Conservation (phyloP, 2,329 filamentous ascomycete genomes). For the Colletotrichum chrysophilum region DNA sequence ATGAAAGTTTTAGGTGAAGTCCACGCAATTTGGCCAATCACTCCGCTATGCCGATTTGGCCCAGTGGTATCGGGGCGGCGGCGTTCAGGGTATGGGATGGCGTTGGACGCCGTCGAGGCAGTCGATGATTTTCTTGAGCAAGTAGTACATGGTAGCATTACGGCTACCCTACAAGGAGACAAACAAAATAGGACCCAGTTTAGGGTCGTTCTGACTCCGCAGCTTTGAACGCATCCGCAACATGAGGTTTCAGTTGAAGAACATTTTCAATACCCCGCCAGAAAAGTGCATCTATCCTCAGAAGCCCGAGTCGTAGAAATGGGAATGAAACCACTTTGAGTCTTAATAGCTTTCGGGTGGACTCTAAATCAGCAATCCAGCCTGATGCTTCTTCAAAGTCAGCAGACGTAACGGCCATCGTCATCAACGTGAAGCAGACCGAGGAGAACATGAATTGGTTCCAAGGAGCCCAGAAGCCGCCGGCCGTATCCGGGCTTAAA, state of each 20-base stretch:
- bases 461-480: conserved; percentile 25
- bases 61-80: not conserved
- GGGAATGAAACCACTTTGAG: conserved; percentile 23
- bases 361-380: conserved; percentile 21
- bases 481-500: conserved; percentile 15
- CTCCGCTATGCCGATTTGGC: not conserved
- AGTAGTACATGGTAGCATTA: not conserved
- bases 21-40: not conserved
- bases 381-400: conserved; percentile 8
- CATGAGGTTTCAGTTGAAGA: conserved; percentile 22
- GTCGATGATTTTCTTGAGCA: conserved; percentile 30
- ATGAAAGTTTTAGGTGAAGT: not conserved
- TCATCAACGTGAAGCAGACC: conserved; percentile 21
- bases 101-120: conserved; percentile 36
- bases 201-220: not conserved
- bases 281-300: conserved; percentile 26
- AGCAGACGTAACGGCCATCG: conserved; percentile 8
- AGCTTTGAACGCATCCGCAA: conserved; percentile 1
- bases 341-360: conserved; percentile 17
- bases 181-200: not conserved
- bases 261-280: conserved; percentile 25
- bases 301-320: conserved; percentile 22
- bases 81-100: conserved; percentile 35
- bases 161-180: not conserved
- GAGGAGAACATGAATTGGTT: conserved; percentile 22